phyloP scores from a whole-genome alignment of 345 rosid species.

The Eucalyptus caleyi region DNA sequence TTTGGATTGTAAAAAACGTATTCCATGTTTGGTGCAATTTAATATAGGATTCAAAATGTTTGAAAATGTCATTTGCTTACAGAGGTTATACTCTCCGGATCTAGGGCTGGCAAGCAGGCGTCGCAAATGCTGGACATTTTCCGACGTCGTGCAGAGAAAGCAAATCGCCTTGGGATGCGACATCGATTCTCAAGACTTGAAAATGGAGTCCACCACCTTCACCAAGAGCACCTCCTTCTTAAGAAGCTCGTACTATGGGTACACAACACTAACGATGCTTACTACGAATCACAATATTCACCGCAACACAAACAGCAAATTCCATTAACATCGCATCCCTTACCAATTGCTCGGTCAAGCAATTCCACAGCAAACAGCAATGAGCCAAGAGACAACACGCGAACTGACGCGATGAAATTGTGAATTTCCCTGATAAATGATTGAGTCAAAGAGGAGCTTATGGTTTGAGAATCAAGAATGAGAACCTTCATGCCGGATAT shows the following conservation, averaged over 20 bases:
- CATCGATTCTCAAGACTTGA: conserved; percentile 73
- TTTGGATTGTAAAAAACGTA: neutral
- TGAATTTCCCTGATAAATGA: neutral
- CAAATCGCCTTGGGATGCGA: conserved; percentile 88
- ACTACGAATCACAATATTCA: conserved; percentile 21
- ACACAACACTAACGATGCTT: conserved; percentile 58
- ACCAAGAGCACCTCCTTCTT: conserved; percentile 87
- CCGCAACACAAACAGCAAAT: neutral
- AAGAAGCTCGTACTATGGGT: conserved; percentile 86
- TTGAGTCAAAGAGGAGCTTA: neutral
- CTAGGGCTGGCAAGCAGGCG: conserved; percentile 70
- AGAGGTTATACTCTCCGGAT: conserved; percentile 71
- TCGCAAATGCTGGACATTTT: conserved; percentile 70
- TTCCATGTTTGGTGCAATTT: neutral
- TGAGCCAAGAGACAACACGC: neutral
- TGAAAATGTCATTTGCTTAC: conserved; percentile 11
- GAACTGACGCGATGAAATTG: neutral
- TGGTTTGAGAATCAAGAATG: conserved; percentile 92
- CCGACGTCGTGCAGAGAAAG: conserved; percentile 74
- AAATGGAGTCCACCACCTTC: conserved; percentile 76
- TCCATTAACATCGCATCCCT: neutral
- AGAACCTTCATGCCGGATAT: conserved; percentile 98
- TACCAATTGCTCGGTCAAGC: neutral
- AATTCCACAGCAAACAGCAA: neutral
- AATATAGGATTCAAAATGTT: neutral